Percentiles rank a stretch among this genome's conserved stretches.
These are phyloP conservation scores for Citrus sp. DNA, from an alignment of 345 rosid species.

Conservation along the genomic window DNA sequence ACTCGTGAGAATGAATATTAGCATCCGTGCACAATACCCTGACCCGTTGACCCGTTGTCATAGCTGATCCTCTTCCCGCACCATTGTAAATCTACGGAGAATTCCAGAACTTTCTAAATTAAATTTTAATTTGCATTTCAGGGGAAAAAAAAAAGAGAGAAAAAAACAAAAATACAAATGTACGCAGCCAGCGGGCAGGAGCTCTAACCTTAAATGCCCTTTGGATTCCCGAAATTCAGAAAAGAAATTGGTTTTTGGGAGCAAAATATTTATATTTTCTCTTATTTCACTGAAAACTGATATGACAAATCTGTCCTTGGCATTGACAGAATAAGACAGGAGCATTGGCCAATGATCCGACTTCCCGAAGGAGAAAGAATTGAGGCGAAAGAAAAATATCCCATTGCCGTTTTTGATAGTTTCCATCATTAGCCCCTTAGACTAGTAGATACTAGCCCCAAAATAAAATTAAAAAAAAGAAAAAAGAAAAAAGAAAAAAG, in stretches of 20 bases:
- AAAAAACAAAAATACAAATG: too few species aligned
- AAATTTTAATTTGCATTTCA: not conserved
- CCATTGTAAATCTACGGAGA: not conserved
- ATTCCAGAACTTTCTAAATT: not conserved
- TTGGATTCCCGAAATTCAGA: not conserved
- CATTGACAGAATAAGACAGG: not conserved
- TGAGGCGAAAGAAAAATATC: constrained; percentile 14
- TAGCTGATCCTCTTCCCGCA: not conserved
- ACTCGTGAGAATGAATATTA: too few species aligned
- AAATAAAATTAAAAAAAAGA: not conserved
- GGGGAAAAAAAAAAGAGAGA: too few species aligned
- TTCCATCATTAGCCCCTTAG: not conserved
- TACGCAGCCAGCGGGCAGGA: too few species aligned
- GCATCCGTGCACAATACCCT: too few species aligned
- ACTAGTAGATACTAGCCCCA: not conserved
- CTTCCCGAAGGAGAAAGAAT: constrained; percentile 15
- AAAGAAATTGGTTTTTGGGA: not conserved
- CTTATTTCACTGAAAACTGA: not conserved
- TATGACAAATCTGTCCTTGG: not conserved
- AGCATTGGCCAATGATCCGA: not conserved
- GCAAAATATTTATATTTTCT: not conserved
- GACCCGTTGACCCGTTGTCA: too few species aligned
- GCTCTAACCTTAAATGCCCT: too few species aligned
- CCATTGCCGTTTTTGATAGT: constrained; percentile 9
- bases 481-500: not conserved